These are phyloP conservation scores for Gymnopilus dilepis DNA, from an alignment of 768 basidiomycete species.

Conservation along the genomic window DNA sequence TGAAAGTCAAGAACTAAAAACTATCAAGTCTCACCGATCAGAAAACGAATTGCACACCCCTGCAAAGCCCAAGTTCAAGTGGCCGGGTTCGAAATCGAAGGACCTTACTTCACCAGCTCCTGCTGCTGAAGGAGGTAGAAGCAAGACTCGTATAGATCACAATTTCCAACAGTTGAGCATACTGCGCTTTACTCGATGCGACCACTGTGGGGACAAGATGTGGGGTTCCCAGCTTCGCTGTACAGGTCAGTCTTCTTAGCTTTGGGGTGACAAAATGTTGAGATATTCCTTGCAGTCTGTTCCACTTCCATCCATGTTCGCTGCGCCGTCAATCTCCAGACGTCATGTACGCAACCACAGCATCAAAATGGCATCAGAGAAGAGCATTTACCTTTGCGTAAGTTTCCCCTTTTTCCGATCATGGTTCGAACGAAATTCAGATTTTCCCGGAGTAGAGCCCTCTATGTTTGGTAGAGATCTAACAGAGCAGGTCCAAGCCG, in stretches of 20 bases:
- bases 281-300: constrained; percentile 59
- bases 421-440: constrained; percentile 18
- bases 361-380: constrained; percentile 39
- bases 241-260: constrained; percentile 61
- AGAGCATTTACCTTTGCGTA: constrained; percentile 45
- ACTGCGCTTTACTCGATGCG: constrained; percentile 89
- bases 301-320: constrained; percentile 87
- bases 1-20: constrained; percentile 46
- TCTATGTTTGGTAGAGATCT: constrained; percentile 95
- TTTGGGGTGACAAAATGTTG: background rate
- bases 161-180: constrained; percentile 89
- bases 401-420: constrained; percentile 25
- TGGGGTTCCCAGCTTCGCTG: constrained; percentile 98
- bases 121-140: constrained; percentile 39
- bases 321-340: constrained; percentile 72
- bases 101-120: constrained; percentile 42
- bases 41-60: constrained; percentile 55
- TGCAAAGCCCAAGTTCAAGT: constrained; percentile 70
- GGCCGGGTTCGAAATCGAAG: constrained; percentile 64
- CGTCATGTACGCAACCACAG: constrained; percentile 70
- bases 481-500: constrained; percentile 78
- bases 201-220: constrained; percentile 97
- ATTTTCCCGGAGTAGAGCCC: constrained; percentile 61
- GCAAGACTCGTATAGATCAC: constrained; percentile 62
- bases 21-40: constrained; percentile 44